Percentiles rank a stretch among this genome's conserved stretches.
Evolutionary conservation across 163 green algal genomes (phyloP).

Genomic region (Prototheca wickerhamii): DNA sequence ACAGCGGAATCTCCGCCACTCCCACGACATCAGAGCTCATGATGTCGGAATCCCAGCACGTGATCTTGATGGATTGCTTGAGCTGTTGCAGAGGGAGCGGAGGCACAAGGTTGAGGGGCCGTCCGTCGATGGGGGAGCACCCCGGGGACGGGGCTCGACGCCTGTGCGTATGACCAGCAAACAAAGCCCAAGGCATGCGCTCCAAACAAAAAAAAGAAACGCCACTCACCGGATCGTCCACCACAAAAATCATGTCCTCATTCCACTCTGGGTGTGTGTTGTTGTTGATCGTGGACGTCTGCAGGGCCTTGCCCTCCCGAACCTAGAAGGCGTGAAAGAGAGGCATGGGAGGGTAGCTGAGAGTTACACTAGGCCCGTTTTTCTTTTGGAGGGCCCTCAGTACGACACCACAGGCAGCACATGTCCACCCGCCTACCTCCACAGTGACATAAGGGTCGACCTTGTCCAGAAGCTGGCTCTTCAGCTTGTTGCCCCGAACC

Average conservation of each 20-base stretch:
- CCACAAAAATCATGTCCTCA: constrained; percentile 56
- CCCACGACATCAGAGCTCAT: constrained; percentile 15
- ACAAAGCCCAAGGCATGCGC: too few relatives aligned
- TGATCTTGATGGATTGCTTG: constrained; percentile 19
- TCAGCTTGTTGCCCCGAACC: constrained; percentile 5
- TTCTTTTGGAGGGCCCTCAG: not conserved
- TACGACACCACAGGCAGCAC: not conserved
- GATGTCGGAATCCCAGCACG: constrained; percentile 36
- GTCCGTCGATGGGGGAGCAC: too few relatives aligned
- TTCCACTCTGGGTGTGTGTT: constrained; percentile 50
- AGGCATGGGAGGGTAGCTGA: too few relatives aligned
- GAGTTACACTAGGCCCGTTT: too few relatives aligned
- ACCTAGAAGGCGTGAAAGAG: constrained; percentile 1
- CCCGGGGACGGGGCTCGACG: too few relatives aligned
- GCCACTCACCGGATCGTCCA: constrained; percentile 48
- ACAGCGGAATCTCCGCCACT: constrained; percentile 8
- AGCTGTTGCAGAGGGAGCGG: not conserved
- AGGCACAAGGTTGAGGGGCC: too few relatives aligned
- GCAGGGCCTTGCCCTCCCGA: constrained; percentile 21
- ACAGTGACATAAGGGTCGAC: constrained; percentile 55
- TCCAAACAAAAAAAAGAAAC: constrained; percentile 5
- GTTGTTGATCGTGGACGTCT: constrained; percentile 43
- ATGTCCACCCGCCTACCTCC: not conserved
- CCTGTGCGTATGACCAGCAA: too few relatives aligned
- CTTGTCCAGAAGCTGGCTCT: constrained; percentile 21